Evolutionary conservation across 1,284 basidiomycete genomes (phyloP), one percentile per base, ranked within the genome.

Genomic region (Cerrena zonata): DNA sequence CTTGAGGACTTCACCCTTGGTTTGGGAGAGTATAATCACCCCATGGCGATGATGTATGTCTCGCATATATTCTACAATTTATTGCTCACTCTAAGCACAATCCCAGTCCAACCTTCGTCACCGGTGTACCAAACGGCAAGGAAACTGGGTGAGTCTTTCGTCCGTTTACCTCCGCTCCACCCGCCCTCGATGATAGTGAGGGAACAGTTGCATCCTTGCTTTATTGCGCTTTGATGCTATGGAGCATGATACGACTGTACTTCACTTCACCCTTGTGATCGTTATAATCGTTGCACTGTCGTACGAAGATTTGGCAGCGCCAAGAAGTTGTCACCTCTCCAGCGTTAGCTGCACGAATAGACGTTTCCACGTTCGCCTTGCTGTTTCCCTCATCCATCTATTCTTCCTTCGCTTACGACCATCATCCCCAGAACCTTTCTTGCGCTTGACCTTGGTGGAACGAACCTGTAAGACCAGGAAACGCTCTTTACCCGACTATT

Each of bases 361-460:
- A n/a, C n/a, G n/a, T n/a, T n/a, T n/a, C n/a, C n/a, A n/a, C n/a
- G n/a, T n/a, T n/a, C n/a, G n/a, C n/a, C n/a, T n/a, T 18, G 40
- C 25, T 30, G n/a, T 22, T 18, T 27, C 21, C n/a, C 21, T 5
- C 48, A 21, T 40, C 41, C n/a, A n/a, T n/a, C n/a, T 38, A n/a
- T 23, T 42, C 12, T 15, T 45, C 52, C 13, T 4, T 37, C 25
- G 50, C 47, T 47, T 34, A 25, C 48, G 24, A 52, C 65, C 3
- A 36, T 15, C 45, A 5, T 25, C 23, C 15, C 25, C 39, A 94
- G 93, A 44, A 93, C 90, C 3, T 97, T 94, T 69, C 80, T 97
- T 49, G 93, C 94, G 3, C 79, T 97, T 36, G 94, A 97, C 71
- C 80, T 97, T 24, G 94, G 94, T 37, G 94, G 94, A 51, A 97